Evolutionary conservation across 2,329 filamentous ascomycete species (phyloP), one percentile per base, ranked within the genome.

Genomic region (Cryphonectria nitschkei): DNA sequence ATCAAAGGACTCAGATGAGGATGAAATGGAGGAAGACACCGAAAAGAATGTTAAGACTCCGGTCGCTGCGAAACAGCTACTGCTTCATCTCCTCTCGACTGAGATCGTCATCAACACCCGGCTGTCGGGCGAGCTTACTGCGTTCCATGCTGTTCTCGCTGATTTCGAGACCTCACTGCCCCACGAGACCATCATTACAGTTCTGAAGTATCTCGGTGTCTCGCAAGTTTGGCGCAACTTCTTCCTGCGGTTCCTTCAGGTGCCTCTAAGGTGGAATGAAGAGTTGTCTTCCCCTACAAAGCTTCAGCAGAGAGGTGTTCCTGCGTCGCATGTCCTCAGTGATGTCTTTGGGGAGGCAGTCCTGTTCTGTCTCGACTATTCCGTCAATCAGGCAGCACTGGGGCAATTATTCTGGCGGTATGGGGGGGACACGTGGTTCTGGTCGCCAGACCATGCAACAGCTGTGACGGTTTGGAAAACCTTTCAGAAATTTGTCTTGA

Each of bases 361-460:
- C 0, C 79, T 92, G 0, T 92, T 92, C 75, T 89, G 87, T 71
- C 85, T 92, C 74, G 90, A 92, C 75, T 89, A 88, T 75, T 83
- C 89, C 0, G 84, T 92, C 69, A 92, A 91, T 70, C 84, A 87
- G 71, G 79, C 81, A 1, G 88, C 89, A 0, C 75, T 79, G 7
- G 88, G 88, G 0, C 80, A 81, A 1, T 81, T 84, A n/a, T 78
- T 92, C 14, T 89, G 89, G 76, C 86, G 90, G 16, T 81, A 91
- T 52, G 85, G 90, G 67, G 90, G 91, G 73, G 89, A 92, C 73
- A 82, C 91, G 67, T 92, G 89, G 89, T 89, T 91, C 76, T 92
- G 89, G 89, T 82, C 82, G 2, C 75, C 82, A 74, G 82, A 87
- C 7, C 85, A 89, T 64, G 73, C 80, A 3, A 82, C 80, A 2